These are phyloP conservation scores for Zizania palustris DNA, from an alignment of 202 grass and related monocot genomes.

Conservation along the genomic window DNA sequence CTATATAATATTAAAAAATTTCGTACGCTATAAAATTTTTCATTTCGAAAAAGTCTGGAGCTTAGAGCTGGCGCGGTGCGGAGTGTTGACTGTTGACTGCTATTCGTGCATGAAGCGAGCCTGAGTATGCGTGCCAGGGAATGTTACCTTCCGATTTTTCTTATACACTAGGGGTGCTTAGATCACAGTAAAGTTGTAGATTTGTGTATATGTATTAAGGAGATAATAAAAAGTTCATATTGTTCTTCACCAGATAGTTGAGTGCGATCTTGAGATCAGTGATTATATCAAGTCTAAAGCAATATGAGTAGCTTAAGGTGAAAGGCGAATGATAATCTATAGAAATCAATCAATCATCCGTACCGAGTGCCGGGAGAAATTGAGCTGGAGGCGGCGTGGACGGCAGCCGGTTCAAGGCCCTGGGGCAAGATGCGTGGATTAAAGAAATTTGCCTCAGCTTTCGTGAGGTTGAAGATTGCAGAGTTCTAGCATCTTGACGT, in stretches of 20 bases:
- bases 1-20: too few species aligned
- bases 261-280: too few species aligned
- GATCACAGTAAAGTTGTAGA: background rate
- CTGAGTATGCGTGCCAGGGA: background rate
- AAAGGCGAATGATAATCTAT: too few species aligned
- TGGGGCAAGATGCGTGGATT: slow-evolving; percentile 10
- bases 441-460: slow-evolving; percentile 39
- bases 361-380: background rate
- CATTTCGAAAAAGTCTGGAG: background rate
- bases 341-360: too few species aligned
- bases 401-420: background rate
- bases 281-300: too few species aligned
- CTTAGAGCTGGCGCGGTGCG: background rate
- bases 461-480: slow-evolving; percentile 35
- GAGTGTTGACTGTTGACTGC: background rate
- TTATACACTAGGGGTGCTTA: background rate
- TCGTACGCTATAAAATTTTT: too few species aligned
- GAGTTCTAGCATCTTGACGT: background rate
- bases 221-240: too few species aligned
- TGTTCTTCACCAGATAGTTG: too few species aligned
- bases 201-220: too few species aligned
- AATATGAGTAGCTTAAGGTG: too few species aligned
- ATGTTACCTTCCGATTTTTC: slow-evolving; percentile 10
- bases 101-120: background rate
- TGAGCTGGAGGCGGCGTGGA: background rate